phyloP scores from a whole-genome alignment of 306 rosid species.

The Vigna trinervia region DNA sequence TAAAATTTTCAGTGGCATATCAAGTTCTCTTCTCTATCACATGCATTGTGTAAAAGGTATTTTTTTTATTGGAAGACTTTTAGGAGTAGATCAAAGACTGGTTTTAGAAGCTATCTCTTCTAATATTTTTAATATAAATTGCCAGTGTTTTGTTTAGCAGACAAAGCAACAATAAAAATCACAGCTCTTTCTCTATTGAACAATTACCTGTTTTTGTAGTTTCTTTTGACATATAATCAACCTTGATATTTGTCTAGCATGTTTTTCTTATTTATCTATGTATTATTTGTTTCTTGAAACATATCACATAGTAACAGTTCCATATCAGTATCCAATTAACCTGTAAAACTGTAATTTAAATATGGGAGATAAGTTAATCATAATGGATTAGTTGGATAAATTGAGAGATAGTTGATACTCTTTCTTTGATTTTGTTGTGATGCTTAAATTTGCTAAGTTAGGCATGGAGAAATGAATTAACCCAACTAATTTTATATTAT shows the following conservation, averaged over 20 bases:
- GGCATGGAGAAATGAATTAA: slow-evolving; percentile 17
- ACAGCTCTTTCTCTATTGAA: slow-evolving; percentile 24
- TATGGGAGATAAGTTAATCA: slow-evolving; percentile 16
- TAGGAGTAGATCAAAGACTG: slow-evolving; percentile 1
- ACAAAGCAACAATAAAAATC: neutral
- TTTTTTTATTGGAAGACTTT: slow-evolving; percentile 8
- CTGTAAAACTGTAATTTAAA: neutral
- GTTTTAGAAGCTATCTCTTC: neutral
- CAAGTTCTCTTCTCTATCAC: slow-evolving; percentile 12
- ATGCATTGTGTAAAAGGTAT: neutral
- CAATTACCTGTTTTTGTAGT: neutral
- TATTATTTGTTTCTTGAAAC: neutral
- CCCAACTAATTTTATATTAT: slow-evolving; percentile 32
- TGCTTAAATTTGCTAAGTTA: slow-evolving; percentile 6
- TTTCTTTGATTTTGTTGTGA: slow-evolving; percentile 26
- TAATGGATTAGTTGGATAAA: neutral
- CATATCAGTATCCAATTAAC: neutral
- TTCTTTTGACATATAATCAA: slow-evolving; percentile 11
- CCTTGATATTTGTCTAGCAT: neutral
- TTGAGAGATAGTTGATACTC: slow-evolving; percentile 13
- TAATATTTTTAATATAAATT: slow-evolving; percentile 16
- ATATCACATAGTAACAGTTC: neutral
- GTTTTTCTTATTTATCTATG: neutral
- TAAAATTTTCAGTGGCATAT: neutral
- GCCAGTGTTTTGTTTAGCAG: neutral